phyloP scores from a whole-genome alignment of 805 yeast species.

The Kodamaea neixiangensis region DNA sequence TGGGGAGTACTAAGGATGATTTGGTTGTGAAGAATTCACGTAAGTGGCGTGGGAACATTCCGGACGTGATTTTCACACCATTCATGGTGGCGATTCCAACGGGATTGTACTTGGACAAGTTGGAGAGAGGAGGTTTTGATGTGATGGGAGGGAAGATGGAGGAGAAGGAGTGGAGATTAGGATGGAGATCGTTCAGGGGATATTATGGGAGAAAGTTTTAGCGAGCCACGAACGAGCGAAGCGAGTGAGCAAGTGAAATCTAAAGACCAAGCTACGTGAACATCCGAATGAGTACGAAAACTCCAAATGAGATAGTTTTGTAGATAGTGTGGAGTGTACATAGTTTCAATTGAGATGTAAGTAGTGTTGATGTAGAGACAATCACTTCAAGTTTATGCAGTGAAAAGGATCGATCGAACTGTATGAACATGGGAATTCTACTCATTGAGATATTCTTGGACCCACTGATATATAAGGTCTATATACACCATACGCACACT shows the following conservation, averaged over 20 bases:
- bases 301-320: too few species aligned
- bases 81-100: constrained; percentile 69
- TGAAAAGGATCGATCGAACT: too few species aligned
- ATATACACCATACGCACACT: too few species aligned
- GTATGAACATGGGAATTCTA: too few species aligned
- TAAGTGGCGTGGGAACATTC: constrained; percentile 48
- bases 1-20: constrained; percentile 12
- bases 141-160: constrained; percentile 45
- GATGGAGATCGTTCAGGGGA: constrained; percentile 57
- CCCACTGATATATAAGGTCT: too few species aligned
- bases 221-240: constrained; percentile 1
- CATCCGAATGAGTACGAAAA: too few species aligned
- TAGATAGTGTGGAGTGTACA: too few species aligned
- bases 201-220: constrained; percentile 44
- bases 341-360: too few species aligned
- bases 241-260: neutral
- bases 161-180: constrained; percentile 63
- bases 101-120: constrained; percentile 55
- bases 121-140: constrained; percentile 69
- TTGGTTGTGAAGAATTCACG: constrained; percentile 26
- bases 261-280: too few species aligned
- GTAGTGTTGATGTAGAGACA: too few species aligned
- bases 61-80: constrained; percentile 69
- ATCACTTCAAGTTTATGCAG: too few species aligned
- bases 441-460: too few species aligned